These are phyloP conservation scores for Mentha longifolia DNA, from an alignment of 257 asterid species.

Conservation along the genomic window DNA sequence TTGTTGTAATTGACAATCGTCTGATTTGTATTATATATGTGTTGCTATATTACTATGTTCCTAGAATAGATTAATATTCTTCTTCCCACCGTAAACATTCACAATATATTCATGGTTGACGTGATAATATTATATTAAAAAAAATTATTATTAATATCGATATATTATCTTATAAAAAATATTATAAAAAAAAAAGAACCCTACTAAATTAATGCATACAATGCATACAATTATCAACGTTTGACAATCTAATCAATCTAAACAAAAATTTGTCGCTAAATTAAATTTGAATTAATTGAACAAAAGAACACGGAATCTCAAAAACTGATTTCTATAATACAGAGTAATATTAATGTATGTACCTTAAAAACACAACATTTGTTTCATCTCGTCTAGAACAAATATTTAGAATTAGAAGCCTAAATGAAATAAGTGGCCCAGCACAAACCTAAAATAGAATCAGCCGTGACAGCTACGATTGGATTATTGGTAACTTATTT, in stretches of 20 bases:
- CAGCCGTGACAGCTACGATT: background rate
- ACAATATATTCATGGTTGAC: no score
- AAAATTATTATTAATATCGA: no score
- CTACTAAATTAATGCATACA: no score
- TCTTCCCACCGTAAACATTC: no score
- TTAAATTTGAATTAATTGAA: no score
- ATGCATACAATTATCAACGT: background rate
- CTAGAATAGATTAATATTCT: no score
- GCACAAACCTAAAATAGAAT: background rate
- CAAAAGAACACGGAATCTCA: background rate
- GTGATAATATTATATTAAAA: no score
- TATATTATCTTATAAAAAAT: no score
- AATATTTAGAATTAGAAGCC: constrained; percentile 3
- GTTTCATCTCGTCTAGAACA: background rate
- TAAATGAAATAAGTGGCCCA: constrained; percentile 18
- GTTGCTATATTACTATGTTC: no score
- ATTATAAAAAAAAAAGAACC: no score
- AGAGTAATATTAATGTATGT: background rate
- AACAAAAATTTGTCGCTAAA: background rate
- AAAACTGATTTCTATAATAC: background rate
- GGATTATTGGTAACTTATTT: background rate
- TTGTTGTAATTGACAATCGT: background rate
- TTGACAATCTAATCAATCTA: background rate
- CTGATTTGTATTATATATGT: no score
- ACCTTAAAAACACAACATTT: background rate